Base-by-base conservation (phyloP, 805 yeast species). In the Candida glaebosa region DNA sequence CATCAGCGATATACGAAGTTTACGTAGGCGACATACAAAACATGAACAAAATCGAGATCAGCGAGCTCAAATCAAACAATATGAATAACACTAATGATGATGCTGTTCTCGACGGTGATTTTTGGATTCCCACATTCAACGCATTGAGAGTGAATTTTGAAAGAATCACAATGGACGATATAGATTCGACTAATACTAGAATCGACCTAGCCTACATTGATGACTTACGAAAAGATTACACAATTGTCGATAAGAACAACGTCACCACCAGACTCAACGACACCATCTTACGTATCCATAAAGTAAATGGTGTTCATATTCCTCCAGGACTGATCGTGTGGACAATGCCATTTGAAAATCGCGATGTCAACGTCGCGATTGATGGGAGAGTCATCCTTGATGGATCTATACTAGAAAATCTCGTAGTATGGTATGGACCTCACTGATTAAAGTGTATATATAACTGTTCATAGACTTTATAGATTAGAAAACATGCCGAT, bases 131-230 rank as follows among this genome's bases (percentile, higher is more conserved):
- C 1, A 53, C 57, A 10, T 46, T 78, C 2, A 55, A 59, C 7
- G 72, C 81, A 2, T 47, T 75, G 3, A 60, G 80, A 33, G 31
- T 79, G 12, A 53, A 58, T 3, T 42, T 81, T 26, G 88, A 83
- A 55, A 58, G 62, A 17, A 44, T 80, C 16, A 44, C 42, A 5
- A 51, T 60, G 1, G 75, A 74, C 0, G 42, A 54, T 1, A 44
- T 77, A 12, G 83, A 80, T 46, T 37, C 58, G 0, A 43, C 43
- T 17, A 77, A 77, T 36, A 45, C 50, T 1, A 37, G 49, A 6
- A 56, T 75, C 6, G 57, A 63, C 2, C 40, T 46, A 6, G 58
- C 60, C 5, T 60, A 52, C 41, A 43, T 66, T 26, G 48, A 33
- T 37, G 44, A 34, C n/a, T 15, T 33, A 9, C 15, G 26, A 18